Evolutionary conservation across 345 rosid species (phyloP).

Genomic region (Eucalyptus globulus): DNA sequence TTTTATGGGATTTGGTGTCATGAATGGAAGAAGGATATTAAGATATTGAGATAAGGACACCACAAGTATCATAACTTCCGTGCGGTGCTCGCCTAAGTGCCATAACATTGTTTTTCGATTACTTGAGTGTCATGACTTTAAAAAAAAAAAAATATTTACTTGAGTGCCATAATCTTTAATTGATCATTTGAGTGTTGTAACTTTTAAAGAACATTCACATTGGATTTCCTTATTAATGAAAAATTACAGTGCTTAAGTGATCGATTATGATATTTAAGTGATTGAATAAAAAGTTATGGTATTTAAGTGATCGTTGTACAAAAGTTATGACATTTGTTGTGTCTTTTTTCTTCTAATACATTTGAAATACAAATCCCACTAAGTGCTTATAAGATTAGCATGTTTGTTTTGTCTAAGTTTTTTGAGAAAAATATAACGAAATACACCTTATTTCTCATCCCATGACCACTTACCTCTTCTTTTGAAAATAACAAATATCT

Average conservation of each 20-base stretch:
- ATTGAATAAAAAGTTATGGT: too few relatives aligned
- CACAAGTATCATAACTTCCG: background rate
- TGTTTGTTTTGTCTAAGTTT: background rate
- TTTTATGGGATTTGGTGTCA: background rate
- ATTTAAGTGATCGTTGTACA: background rate
- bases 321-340: too few relatives aligned
- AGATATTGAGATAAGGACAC: too few relatives aligned
- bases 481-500: background rate
- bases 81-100: too few relatives aligned
- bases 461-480: background rate
- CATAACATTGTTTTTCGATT: too few relatives aligned
- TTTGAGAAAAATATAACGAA: background rate
- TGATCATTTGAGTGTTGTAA: too few relatives aligned
- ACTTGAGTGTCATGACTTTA: too few relatives aligned
- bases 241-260: background rate
- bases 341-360: too few relatives aligned
- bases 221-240: too few relatives aligned
- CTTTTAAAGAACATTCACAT: background rate
- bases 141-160: too few relatives aligned
- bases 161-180: too few relatives aligned
- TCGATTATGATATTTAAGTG: too few relatives aligned
- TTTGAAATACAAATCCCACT: background rate
- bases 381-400: background rate
- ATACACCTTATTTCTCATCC: background rate
- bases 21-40: background rate